Percentiles rank a stretch among this genome's conserved stretches.
Evolutionary conservation across 164 flowering plant genomes (phyloP).

Genomic region (Tinospora cordifolia): DNA sequence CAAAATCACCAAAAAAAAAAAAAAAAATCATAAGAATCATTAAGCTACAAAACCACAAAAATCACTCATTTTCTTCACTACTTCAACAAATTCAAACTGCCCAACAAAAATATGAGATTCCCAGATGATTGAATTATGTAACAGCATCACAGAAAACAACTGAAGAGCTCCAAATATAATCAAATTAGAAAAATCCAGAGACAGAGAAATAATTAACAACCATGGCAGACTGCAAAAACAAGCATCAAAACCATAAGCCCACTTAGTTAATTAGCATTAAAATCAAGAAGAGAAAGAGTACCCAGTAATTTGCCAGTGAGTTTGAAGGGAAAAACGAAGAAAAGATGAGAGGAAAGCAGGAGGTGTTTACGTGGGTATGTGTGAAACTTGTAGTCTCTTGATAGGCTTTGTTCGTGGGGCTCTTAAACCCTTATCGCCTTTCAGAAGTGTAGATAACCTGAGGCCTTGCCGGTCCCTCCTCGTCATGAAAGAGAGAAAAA

Average conservation of each 20-base stretch:
- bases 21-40: neutral
- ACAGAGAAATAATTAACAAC: no score
- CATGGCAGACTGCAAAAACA: neutral
- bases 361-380: neutral
- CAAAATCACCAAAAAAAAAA: no score
- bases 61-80: neutral
- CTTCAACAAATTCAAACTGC: neutral
- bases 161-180: no score
- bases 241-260: neutral
- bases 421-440: slow-evolving; percentile 1
- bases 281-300: neutral
- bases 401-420: slow-evolving; percentile 1
- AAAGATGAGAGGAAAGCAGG: neutral
- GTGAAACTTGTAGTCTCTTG: neutral
- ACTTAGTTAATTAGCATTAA: neutral
- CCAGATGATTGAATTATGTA: neutral
- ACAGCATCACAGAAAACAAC: no score
- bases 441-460: neutral
- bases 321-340: neutral
- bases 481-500: neutral
- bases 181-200: neutral
- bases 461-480: neutral
- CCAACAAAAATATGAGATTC: no score
- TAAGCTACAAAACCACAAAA: neutral
- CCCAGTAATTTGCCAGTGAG: neutral